These are phyloP conservation scores for Taiwanofungus camphoratus DNA, from an alignment of 1,284 basidiomycete genomes.

Conservation along the genomic window DNA sequence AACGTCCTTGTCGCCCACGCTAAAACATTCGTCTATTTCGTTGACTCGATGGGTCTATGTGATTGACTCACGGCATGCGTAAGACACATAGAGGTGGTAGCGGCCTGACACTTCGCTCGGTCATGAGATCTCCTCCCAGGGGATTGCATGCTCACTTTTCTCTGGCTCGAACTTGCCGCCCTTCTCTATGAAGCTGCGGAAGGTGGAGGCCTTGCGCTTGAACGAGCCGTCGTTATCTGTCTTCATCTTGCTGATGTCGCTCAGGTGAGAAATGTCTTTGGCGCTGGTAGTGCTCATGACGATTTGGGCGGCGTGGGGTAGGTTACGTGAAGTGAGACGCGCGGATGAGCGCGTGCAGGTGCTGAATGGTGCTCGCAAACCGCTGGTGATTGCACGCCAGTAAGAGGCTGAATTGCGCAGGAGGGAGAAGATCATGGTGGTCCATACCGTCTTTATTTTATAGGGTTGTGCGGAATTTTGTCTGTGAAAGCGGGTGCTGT, in stretches of 20 bases:
- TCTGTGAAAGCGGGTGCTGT: too few relatives aligned
- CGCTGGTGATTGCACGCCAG: not conserved
- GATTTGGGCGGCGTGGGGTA: too few relatives aligned
- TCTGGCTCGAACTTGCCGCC: constrained; percentile 80
- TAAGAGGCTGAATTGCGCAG: not conserved
- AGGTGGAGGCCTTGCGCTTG: constrained; percentile 69
- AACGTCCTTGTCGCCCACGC: constrained; percentile 93
- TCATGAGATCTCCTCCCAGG: not conserved
- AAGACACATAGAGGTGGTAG: constrained; percentile 86
- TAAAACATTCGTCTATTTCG: constrained; percentile 22
- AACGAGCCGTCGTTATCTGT: constrained; percentile 65
- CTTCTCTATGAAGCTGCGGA: constrained; percentile 70
- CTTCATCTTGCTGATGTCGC: constrained; percentile 60
- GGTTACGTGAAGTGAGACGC: too few relatives aligned
- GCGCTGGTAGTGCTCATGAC: too few relatives aligned
- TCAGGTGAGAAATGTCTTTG: too few relatives aligned
- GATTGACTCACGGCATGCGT: constrained; percentile 62
- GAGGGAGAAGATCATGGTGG: too few relatives aligned
- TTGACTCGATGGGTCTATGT: not conserved
- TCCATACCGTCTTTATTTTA: too few relatives aligned
- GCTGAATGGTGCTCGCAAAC: too few relatives aligned
- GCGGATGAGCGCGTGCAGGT: too few relatives aligned
- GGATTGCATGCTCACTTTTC: constrained; percentile 47
- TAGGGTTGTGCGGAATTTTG: too few relatives aligned
- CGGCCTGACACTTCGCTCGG: constrained; percentile 45